Evolutionary conservation across 2,329 filamentous ascomycete genomes (phyloP), one percentile per base, ranked within the genome.

Genomic region (Cladophialophora chaetospira): DNA sequence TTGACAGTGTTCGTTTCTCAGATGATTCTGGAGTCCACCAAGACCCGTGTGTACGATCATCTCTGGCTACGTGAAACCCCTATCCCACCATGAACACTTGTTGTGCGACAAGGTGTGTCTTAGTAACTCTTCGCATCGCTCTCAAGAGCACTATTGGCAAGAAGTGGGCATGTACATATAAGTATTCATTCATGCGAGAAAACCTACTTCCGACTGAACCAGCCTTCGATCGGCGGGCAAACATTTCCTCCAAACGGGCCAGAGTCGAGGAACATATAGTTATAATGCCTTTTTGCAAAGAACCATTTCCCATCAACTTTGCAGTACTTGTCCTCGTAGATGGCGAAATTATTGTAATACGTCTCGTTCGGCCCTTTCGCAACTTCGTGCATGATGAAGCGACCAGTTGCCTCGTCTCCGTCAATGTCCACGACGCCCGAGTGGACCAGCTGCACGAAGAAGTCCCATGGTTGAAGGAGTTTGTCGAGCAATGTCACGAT

Each of bases 371-470:
- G 46, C 9, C 55, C 55, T 19, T 51, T 53, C 10, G 55, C 55
- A 2, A 57, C 48, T 28, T 57, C 55, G 28, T 36, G 48, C 17
- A 53, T 11, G 31, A 53, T 57, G 11, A n/a, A 57, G 10, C 55
- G 49, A n/a, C 55, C 55, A n/a, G 55, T 57, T 19, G 53, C 53
- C 4, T n/a, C 2, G 15, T 10, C 26, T 5, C 53, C 26, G 23
- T 57, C 28, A 5, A 57, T 15, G 11, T 35, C 42, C 6, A 57
- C 42, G 13, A 57, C 55, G 21, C 55, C 55, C 13, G 55, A 57
- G 33, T 57, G 55, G 13, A 61, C 44, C 11, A 56, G 23, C 40
- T 61, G 48, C 31, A 57, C 49, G 31, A 57, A 61, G 44, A 54
- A 58, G 10, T 58, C 44, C 29, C 54, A 35, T 9, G 38, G 25